Evolutionary conservation across 179 eudicot species (phyloP), one percentile per base, ranked within the genome.

Genomic region (Vitellaria paradoxa): DNA sequence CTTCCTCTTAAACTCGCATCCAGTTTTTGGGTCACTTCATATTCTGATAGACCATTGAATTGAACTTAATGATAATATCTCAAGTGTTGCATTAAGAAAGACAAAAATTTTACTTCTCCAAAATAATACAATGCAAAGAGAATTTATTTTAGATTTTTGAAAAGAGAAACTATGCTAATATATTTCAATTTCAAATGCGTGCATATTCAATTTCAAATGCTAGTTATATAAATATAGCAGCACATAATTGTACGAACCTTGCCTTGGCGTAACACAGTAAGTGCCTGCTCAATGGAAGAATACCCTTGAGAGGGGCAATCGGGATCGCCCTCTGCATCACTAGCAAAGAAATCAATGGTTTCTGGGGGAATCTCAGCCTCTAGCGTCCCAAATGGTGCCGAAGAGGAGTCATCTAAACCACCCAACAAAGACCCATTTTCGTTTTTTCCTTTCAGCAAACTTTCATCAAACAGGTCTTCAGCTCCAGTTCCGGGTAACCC

Each of bases 291-390:
- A 69, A 96, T 88, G 30, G 98, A 90, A 49, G 91, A 87, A 80
- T 79, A 96, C 5, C 98, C 98, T 46, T 82, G 79, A 79, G 99
- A 86, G 4, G 99, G 99, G 75, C 96, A 77, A 84, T 96, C 99
- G 67, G 99, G 99, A 80, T 96, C 99, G 77, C 97, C 97, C 75
- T 96, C 88, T 20, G 99, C 92, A 84, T 96, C 99, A 82, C 99
- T 96, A 10, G 90, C 98, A 74, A 93, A 93, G 87, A 96, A 93
- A 86, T 89, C 90, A 78, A 78, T 67, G 17, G 88, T 89, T 82
- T 93, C 97, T 1, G 86, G 86, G 7, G 91, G 88, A 52, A 89
- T 95, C 79, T 93, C 88, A 15, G 97, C 93, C 73, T 87, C 84
- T 63, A 91, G 47, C 26, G 89, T 88, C 7, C 85, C 82, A 77